These are phyloP conservation scores for Rhodotorula sp. DNA, from an alignment of 1,284 basidiomycete species.

Conservation along the genomic window DNA sequence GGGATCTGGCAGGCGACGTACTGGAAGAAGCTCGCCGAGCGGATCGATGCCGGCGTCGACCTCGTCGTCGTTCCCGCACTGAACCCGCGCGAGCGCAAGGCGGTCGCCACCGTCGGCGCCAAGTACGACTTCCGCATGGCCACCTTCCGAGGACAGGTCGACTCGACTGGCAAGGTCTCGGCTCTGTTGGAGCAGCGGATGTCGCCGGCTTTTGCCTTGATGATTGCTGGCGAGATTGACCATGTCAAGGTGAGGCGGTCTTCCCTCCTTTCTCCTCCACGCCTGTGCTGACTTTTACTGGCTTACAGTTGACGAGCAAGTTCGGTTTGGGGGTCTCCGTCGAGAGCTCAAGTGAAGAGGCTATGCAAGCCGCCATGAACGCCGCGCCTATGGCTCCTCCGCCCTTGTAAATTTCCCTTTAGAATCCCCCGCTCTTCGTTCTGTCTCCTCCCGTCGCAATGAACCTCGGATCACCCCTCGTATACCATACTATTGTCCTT, in stretches of 20 bases:
- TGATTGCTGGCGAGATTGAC: constrained; percentile 95
- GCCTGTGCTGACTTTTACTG: background rate
- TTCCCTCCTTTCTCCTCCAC: too few relatives aligned
- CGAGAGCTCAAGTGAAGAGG: constrained; percentile 29
- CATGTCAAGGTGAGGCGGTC: constrained; percentile 54
- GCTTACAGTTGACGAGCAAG: constrained; percentile 67
- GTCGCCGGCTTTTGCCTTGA: constrained; percentile 89
- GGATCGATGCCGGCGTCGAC: constrained; percentile 98
- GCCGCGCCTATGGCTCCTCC: constrained; percentile 18
- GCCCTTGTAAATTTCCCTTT: background rate
- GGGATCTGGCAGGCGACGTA: constrained; percentile 90
- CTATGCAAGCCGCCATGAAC: constrained; percentile 29
- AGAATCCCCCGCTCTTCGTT: background rate
- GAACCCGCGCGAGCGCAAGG: constrained; percentile 69
- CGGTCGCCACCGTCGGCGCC: constrained; percentile 85
- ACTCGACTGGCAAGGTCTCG: constrained; percentile 89
- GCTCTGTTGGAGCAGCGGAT: constrained; percentile 94
- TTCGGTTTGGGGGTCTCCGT: constrained; percentile 84
- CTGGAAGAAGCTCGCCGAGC: constrained; percentile 92
- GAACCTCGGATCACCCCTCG: too few relatives aligned
- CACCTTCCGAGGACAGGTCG: constrained; percentile 87
- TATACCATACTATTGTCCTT: too few relatives aligned
- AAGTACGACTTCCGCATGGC: constrained; percentile 96
- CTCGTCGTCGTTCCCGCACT: constrained; percentile 75
- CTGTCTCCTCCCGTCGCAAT: background rate